Base-by-base conservation (phyloP, 495 filamentous ascomycete genomes). In the Aspergillus mulundensis region DNA sequence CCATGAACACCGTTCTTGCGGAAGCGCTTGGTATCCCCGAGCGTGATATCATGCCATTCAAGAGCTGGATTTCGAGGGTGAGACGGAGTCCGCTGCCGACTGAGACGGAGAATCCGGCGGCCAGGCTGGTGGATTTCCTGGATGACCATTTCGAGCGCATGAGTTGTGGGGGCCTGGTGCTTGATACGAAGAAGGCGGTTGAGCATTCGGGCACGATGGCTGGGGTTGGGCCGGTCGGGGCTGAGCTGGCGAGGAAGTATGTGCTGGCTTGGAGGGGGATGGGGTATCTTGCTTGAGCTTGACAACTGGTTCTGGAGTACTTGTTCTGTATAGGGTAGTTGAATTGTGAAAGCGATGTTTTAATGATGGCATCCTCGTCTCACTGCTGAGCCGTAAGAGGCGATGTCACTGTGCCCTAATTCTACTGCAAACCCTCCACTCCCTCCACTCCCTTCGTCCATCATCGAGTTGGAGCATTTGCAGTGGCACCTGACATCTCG, bases 91-190 rank as follows among this genome's bases (percentile, higher is more conserved):
- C 73, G 3, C 28, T 30, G 28, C 28, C 28, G 28, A 30, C 10
- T 4, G 30, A 52, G 5, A 68, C 72, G 0, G 68, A 81, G 15
- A 83, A 85, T 47, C 81, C 82, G 0, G 80, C 80, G 0, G 54
- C 52, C 0, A 52, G 28, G 18, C 55, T 81, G 25, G n/a, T 75
- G 0, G 80, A 79, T 5, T 84, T 82, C 51, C 50, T 84, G 3
- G 79, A 81, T 15, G 55, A 60, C 8, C 66, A 82, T 36, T 85
- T 74, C 51, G 11, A 68, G 1, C 65, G 76, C 7, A 81, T 84
- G 79, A 72, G 74, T 0, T 83, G 81, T 45, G 79, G 79, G 5
- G 78, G 76, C 0, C 61, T 84, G 1, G n/a, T 82, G 0, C 53
- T 84, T 43, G 76, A 76, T 20, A 70, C 71, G 0, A 56, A 45